Percentiles rank a stretch among this genome's conserved stretches.
Conservation (phyloP, 257 asterid species). For the Mitragyna speciosa region DNA sequence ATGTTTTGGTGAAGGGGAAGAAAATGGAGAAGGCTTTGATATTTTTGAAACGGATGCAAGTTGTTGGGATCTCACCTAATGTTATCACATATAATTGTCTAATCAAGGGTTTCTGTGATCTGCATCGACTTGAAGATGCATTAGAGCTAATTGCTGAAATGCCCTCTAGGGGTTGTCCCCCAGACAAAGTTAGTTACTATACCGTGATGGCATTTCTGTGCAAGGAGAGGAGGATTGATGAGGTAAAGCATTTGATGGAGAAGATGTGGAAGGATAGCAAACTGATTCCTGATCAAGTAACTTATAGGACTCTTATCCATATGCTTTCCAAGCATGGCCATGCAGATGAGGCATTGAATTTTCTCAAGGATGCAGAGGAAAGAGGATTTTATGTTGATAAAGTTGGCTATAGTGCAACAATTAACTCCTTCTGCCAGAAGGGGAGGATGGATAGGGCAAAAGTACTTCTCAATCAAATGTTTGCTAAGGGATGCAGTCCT, state of each 20-base stretch:
- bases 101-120: constrained; percentile 86
- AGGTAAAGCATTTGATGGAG: constrained; percentile 60
- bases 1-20: constrained; percentile 80
- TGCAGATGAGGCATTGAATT: constrained; percentile 66
- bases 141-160: constrained; percentile 63
- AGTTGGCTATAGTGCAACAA: constrained; percentile 70
- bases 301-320: constrained; percentile 67
- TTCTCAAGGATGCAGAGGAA: constrained; percentile 71
- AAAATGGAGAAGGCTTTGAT: constrained; percentile 71
- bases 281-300: constrained; percentile 69
- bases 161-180: constrained; percentile 65
- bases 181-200: constrained; percentile 80
- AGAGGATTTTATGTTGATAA: constrained; percentile 67
- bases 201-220: constrained; percentile 72
- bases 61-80: constrained; percentile 69
- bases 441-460: constrained; percentile 70
- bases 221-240: constrained; percentile 57
- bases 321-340: constrained; percentile 73
- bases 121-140: constrained; percentile 52
- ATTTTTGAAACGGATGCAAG: constrained; percentile 72
- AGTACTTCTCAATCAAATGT: constrained; percentile 77
- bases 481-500: constrained; percentile 66
- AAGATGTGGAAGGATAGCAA: constrained; percentile 65
- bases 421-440: constrained; percentile 64
- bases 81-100: constrained; percentile 72